These are phyloP conservation scores for Aspergillus novofumigatus DNA, from an alignment of 2,329 filamentous ascomycete genomes.

Conservation along the genomic window DNA sequence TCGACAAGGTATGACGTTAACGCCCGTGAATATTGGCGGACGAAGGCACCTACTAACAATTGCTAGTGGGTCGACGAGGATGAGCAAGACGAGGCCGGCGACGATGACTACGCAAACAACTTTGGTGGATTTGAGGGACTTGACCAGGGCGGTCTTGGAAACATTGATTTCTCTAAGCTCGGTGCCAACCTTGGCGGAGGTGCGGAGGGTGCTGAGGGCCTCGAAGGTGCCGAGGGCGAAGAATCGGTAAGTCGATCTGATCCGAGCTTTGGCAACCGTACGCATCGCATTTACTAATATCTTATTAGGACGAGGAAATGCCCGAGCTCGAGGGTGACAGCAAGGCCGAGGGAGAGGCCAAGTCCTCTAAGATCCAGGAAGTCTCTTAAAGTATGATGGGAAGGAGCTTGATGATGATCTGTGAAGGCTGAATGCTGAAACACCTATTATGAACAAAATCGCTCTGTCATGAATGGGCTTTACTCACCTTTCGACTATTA, in stretches of 20 bases:
- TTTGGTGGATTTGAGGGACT: conserved; percentile 47
- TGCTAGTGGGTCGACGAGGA: conserved; percentile 89
- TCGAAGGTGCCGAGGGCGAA: conserved; percentile 32
- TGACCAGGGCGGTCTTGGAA: conserved; percentile 68
- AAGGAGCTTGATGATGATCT: conserved; percentile 19
- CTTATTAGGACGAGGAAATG: conserved; percentile 69
- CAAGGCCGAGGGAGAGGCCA: conserved; percentile 36
- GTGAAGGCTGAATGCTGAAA: conserved; percentile 21
- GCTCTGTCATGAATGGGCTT: not conserved
- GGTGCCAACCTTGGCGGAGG: conserved; percentile 52
- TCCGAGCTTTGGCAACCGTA: not conserved
- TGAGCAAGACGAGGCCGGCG: conserved; percentile 85
- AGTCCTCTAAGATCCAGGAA: conserved; percentile 36
- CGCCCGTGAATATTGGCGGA: not conserved
- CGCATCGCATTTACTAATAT: conserved; percentile 3
- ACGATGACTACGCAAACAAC: conserved; percentile 63
- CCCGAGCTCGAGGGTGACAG: conserved; percentile 58
- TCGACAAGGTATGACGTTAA: conserved; percentile 70
- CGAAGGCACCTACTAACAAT: conserved; percentile 10
- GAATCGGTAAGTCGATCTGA: conserved; percentile 39
- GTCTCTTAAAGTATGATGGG: conserved; percentile 23
- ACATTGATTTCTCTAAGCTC: conserved; percentile 93
- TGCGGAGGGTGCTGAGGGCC: conserved; percentile 39
- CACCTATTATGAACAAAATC: conserved; percentile 5
- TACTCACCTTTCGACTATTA: not conserved